Base-by-base conservation (phyloP, 1,284 basidiomycete species). In the Schizopora paradoxa region DNA sequence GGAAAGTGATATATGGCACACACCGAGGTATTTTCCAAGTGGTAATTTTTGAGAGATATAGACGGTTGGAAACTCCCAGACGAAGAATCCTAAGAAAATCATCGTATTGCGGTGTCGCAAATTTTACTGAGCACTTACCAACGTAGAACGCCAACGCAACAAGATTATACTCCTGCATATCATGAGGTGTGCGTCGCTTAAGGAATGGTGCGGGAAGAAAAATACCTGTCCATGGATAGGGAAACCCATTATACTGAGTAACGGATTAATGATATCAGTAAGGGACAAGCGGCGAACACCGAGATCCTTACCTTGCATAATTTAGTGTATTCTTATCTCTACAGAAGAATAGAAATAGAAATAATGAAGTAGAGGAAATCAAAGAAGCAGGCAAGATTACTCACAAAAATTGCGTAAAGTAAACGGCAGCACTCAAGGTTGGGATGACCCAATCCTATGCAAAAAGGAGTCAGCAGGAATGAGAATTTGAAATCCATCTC, bases 281-380 rank as follows among this genome's bases (percentile, higher is more conserved):
- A 22, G 3, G 2, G 18, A 6, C 33, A 10, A 10, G 4, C 33
- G 3, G 33, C 18, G 3, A 2, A n/a, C 10, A 31, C 8, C 28
- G 28, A 8, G 10, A 8, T 31, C 10, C 7, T 35, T 10, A 73
- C 78, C 77, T 79, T 18, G 77, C 76, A 66, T 82, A 82, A 56
- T 81, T 82, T 31, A 81, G 58, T 13, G 77, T 74, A 4, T 77
- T 82, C 66, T 83, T 83, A 60, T 83, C 80, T 49, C 79, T 79
- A 47, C 10, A 14, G 11, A 34, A 32, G 6, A 5, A 6, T 6
- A 5, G n/a, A 19, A 19, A 35, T 7, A 35, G 33, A 35, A 22
- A 14, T 25, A 32, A 37, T 42, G 38, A 41, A 7, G 26, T 19
- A 8, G 35, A 36, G 5, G 47, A 7, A 4, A 33, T 6, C 6